These are phyloP conservation scores for Diaporthe batatas DNA, from an alignment of 2,329 filamentous ascomycete genomes.

Conservation along the genomic window DNA sequence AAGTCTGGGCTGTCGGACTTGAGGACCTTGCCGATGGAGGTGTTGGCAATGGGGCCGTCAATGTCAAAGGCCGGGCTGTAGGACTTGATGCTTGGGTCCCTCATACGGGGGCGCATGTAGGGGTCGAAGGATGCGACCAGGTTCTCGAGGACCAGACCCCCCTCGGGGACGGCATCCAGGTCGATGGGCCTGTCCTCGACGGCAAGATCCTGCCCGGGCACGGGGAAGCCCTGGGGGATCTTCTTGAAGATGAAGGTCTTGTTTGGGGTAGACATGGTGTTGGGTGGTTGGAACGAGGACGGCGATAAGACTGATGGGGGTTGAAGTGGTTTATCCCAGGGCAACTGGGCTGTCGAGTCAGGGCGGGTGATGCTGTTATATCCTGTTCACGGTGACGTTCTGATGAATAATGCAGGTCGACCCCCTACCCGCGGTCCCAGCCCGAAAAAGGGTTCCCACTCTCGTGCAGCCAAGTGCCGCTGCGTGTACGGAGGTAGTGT, in stretches of 20 bases:
- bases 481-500: not conserved
- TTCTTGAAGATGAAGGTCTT: constrained; percentile 82
- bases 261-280: constrained; percentile 64
- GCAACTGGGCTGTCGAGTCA: not conserved
- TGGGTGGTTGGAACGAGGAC: not conserved
- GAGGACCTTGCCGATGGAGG: constrained; percentile 75
- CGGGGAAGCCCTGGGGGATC: constrained; percentile 74
- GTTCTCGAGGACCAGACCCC: constrained; percentile 78
- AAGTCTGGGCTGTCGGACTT: constrained; percentile 74
- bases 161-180: constrained; percentile 70
- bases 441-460: constrained; percentile 13
- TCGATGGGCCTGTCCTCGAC: constrained; percentile 79
- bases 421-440: not conserved
- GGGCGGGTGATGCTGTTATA: constrained; percentile 13
- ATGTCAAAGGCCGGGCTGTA: constrained; percentile 75
- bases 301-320: no score
- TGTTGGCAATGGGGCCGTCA: constrained; percentile 74
- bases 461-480: not conserved
- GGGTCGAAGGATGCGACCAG: constrained; percentile 85
- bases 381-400: constrained; percentile 22
- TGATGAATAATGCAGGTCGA: constrained; percentile 24
- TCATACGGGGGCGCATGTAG: constrained; percentile 87
- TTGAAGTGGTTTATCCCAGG: no score
- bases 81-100: constrained; percentile 72
- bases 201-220: constrained; percentile 77